Conservation (phyloP, 345 rosid genomes). For the Pistacia vera region DNA sequence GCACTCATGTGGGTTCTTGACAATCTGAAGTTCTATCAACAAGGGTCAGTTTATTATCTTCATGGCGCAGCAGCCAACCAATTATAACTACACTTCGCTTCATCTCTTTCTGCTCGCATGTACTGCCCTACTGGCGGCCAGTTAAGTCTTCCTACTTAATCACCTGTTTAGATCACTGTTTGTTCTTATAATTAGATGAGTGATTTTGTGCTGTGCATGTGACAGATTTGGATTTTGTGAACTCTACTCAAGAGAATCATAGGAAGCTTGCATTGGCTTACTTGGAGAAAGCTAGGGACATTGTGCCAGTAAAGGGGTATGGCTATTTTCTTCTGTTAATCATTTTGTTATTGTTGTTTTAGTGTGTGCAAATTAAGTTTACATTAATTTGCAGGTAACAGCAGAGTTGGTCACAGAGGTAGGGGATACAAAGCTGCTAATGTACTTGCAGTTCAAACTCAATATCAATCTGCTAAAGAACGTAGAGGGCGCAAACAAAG, state of each 20-base stretch:
- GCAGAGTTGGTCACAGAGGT: slow-evolving; percentile 50
- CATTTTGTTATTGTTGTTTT: too few relatives aligned
- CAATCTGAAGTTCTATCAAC: too few relatives aligned
- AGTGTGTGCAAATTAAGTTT: not conserved
- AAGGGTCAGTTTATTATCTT: too few relatives aligned
- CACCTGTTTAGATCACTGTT: not conserved
- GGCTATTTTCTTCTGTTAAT: not conserved
- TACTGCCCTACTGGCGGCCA: slow-evolving; percentile 37
- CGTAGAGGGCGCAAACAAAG: too few relatives aligned
- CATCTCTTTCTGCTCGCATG: slow-evolving; percentile 43
- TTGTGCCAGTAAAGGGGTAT: slow-evolving; percentile 39
- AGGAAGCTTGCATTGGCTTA: slow-evolving; percentile 30
- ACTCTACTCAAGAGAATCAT: slow-evolving; percentile 22
- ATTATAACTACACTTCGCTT: slow-evolving; percentile 33
- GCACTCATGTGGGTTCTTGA: slow-evolving; percentile 56
- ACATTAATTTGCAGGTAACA: slow-evolving; percentile 27
- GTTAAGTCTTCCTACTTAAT: slow-evolving; percentile 12
- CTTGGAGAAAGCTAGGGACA: slow-evolving; percentile 37
- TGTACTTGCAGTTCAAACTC: slow-evolving; percentile 61
- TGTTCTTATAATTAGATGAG: not conserved
- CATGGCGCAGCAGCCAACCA: too few relatives aligned
- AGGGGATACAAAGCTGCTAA: slow-evolving; percentile 59
- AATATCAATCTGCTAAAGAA: slow-evolving; percentile 62
- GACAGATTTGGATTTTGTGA: slow-evolving; percentile 29
- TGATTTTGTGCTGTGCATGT: not conserved